Conservation (phyloP, 2,329 filamentous ascomycete species). For the Sarocladium brachiariae region DNA sequence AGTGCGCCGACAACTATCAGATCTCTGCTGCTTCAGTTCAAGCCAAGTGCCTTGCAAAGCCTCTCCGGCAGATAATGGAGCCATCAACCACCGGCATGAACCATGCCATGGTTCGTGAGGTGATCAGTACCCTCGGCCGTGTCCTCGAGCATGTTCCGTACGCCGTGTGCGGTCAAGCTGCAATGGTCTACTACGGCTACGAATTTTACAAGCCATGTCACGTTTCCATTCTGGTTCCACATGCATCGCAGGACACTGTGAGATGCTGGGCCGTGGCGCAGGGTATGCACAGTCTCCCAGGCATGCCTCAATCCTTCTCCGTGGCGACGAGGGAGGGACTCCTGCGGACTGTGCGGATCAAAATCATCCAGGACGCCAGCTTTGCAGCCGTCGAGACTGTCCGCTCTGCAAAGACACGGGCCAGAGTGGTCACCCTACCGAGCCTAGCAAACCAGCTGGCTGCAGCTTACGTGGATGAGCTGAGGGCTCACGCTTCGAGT, state of each 20-base stretch:
- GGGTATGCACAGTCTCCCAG: slow-evolving; percentile 22
- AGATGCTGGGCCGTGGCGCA: slow-evolving; percentile 32
- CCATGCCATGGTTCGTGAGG: slow-evolving; percentile 24
- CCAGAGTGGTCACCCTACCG: slow-evolving; percentile 26
- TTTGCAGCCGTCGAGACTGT: slow-evolving; percentile 24
- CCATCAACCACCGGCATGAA: slow-evolving; percentile 19
- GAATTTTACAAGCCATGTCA: background rate
- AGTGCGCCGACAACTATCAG: background rate
- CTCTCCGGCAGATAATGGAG: background rate
- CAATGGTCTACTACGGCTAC: slow-evolving; percentile 36
- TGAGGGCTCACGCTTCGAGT: slow-evolving; percentile 12
- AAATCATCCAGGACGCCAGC: slow-evolving; percentile 23
- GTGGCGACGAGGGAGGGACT: slow-evolving; percentile 3
- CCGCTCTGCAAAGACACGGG: slow-evolving; percentile 12
- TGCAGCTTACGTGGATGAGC: slow-evolving; percentile 22
- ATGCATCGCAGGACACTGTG: slow-evolving; percentile 27
- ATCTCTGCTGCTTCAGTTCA: background rate
- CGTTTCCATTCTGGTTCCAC: slow-evolving; percentile 19
- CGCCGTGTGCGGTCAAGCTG: slow-evolving; percentile 38
- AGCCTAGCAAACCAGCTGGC: slow-evolving; percentile 29
- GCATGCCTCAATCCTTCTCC: slow-evolving; percentile 21
- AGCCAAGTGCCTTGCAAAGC: background rate
- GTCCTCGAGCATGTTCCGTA: slow-evolving; percentile 38
- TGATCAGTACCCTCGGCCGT: slow-evolving; percentile 32
- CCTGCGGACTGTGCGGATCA: slow-evolving; percentile 24